Conservation (phyloP, 208 protist genomes). For the Crithidia expoeki region DNA sequence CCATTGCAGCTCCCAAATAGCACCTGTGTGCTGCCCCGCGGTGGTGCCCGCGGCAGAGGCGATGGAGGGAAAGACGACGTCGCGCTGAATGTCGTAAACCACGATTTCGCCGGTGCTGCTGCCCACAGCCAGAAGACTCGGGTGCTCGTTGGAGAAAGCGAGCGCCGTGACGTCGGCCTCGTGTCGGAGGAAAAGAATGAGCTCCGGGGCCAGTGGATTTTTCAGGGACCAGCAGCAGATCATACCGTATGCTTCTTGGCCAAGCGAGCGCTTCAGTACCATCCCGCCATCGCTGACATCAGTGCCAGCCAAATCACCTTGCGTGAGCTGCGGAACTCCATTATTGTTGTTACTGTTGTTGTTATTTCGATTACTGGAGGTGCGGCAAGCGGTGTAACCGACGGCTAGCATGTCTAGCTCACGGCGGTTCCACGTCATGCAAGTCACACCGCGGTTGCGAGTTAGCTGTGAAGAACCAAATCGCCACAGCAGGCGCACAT, state of each 20-base stretch:
- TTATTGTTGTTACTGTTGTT: no score
- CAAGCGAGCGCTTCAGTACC: conserved; percentile 17
- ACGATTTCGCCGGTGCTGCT: conserved; percentile 92
- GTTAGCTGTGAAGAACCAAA: conserved; percentile 78
- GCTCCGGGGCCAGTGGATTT: conserved; percentile 91
- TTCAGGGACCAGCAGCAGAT: conserved; percentile 98
- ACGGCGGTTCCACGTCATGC: conserved; percentile 92
- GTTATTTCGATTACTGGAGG: not conserved
- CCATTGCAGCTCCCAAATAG: conserved; percentile 96
- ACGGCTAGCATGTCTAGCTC: conserved; percentile 88
- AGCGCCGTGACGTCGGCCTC: conserved; percentile 92
- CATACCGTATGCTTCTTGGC: conserved; percentile 63
- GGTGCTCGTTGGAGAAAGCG: conserved; percentile 91
- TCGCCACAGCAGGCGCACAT: conserved; percentile 85
- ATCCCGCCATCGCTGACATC: not conserved
- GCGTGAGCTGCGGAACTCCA: not conserved
- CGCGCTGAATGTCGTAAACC: conserved; percentile 93
- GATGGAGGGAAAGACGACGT: conserved; percentile 74
- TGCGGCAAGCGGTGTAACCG: conserved; percentile 43
- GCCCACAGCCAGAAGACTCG: conserved; percentile 94
- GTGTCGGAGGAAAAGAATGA: conserved; percentile 74
- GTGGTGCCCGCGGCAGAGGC: conserved; percentile 47
- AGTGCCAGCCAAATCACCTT: not conserved
- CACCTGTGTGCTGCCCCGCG: conserved; percentile 92
- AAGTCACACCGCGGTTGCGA: conserved; percentile 79